A percentile compares a stretch with the other conserved stretches of the same genome.
phyloP scores from a whole-genome alignment of 2,329 filamentous ascomycete species.

The Diaporthe batatas region DNA sequence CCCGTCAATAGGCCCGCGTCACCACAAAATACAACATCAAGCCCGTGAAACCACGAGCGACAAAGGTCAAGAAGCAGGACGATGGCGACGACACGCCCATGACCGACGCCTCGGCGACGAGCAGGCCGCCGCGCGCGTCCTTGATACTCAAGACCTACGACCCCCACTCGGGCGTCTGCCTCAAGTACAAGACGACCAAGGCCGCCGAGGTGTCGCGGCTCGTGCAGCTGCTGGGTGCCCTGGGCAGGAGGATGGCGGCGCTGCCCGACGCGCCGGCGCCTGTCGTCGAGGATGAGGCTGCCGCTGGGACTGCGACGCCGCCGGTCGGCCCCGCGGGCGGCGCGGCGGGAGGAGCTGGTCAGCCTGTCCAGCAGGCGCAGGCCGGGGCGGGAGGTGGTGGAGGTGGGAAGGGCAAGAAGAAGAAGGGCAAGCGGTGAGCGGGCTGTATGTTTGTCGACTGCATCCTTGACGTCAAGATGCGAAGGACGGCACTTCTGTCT shows the following conservation, averaged over 20 bases:
- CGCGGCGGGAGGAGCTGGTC: constrained; percentile 41
- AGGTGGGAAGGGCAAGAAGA: constrained; percentile 74
- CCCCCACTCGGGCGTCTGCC: constrained; percentile 80
- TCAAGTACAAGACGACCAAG: constrained; percentile 94
- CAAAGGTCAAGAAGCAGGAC: constrained; percentile 46
- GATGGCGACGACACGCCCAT: constrained; percentile 48
- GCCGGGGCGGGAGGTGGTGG: constrained; percentile 54
- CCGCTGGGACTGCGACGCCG: constrained; percentile 35
- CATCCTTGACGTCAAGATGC: neutral
- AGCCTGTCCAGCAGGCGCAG: constrained; percentile 49
- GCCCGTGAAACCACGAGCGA: constrained; percentile 53
- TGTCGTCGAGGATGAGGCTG: constrained; percentile 52
- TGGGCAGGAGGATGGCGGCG: constrained; percentile 78
- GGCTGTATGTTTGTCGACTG: neutral
- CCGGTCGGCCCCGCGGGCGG: constrained; percentile 37
- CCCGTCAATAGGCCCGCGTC: constrained; percentile 78
- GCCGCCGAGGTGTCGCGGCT: constrained; percentile 89
- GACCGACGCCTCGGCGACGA: constrained; percentile 45
- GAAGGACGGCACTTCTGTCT: neutral
- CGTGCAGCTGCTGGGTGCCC: constrained; percentile 79
- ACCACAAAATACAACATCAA: constrained; percentile 91
- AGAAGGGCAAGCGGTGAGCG: constrained; percentile 76
- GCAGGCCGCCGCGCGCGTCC: constrained; percentile 71
- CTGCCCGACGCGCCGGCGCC: constrained; percentile 56
- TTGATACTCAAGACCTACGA: constrained; percentile 93